These are phyloP conservation scores for Nicotiana benthamiana DNA, from an alignment of 257 asterid species.

Conservation along the genomic window DNA sequence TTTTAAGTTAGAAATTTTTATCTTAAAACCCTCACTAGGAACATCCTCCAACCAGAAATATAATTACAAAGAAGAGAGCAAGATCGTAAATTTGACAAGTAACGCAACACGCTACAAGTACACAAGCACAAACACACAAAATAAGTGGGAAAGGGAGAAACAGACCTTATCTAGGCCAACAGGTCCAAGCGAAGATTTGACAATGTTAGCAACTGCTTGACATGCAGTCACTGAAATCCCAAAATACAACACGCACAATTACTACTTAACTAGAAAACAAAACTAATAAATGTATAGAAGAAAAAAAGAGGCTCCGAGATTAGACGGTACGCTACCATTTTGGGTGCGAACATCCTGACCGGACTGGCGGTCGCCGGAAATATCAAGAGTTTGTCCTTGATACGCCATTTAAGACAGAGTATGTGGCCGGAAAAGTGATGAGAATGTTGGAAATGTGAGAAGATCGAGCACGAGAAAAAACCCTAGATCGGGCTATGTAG, in stretches of 20 bases:
- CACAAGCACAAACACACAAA: neutral
- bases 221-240: constrained; percentile 64
- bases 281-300: neutral
- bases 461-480: constrained; percentile 7
- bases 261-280: neutral
- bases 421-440: neutral
- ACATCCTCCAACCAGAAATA: neutral
- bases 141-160: neutral
- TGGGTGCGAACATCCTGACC: constrained; percentile 96
- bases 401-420: constrained; percentile 32
- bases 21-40: neutral
- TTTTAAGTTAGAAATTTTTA: neutral
- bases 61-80: neutral
- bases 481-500: constrained; percentile 28
- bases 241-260: constrained; percentile 13
- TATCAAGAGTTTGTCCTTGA: constrained; percentile 51
- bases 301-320: too few species aligned
- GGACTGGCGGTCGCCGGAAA: constrained; percentile 86
- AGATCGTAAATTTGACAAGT: neutral
- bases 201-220: constrained; percentile 84
- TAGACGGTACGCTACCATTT: constrained; percentile 45
- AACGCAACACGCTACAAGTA: neutral
- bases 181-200: constrained; percentile 94
- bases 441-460: neutral
- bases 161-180: constrained; percentile 96